phyloP scores from a whole-genome alignment of 305 asterid species.

The Ajuga reptans region DNA sequence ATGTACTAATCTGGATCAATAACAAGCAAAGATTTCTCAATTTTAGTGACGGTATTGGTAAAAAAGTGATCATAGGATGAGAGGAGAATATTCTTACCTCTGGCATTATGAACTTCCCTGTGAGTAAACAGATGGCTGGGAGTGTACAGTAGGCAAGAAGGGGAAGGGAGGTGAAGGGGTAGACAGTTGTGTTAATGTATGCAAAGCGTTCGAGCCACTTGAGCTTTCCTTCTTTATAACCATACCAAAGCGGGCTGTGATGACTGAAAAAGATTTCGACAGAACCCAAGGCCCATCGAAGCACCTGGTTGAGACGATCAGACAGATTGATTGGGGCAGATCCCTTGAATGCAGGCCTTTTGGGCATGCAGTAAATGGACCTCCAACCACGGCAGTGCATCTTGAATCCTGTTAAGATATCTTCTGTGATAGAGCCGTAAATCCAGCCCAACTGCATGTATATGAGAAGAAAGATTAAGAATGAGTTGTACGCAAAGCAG shows the following conservation, averaged over 20 bases:
- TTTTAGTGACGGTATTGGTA: neutral
- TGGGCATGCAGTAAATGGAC: slow-evolving; percentile 88
- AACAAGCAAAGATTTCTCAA: neutral
- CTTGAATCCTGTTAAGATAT: slow-evolving; percentile 89
- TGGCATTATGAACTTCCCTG: slow-evolving; percentile 91
- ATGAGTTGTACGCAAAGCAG: neutral
- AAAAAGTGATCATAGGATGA: neutral
- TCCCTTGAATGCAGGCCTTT: slow-evolving; percentile 78
- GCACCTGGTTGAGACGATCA: slow-evolving; percentile 93
- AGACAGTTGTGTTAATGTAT: slow-evolving; percentile 71
- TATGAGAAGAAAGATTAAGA: slow-evolving; percentile 16
- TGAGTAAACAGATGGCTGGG: slow-evolving; percentile 88
- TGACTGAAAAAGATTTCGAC: slow-evolving; percentile 91
- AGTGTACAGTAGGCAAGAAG: slow-evolving; percentile 88
- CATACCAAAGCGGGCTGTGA: slow-evolving; percentile 83
- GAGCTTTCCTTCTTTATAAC: slow-evolving; percentile 72
- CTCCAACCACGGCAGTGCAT: slow-evolving; percentile 99
- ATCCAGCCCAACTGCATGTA: slow-evolving; percentile 87
- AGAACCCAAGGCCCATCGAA: slow-evolving; percentile 93
- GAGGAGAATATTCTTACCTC: slow-evolving; percentile 42
- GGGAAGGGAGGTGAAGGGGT: slow-evolving; percentile 87
- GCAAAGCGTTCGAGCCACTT: slow-evolving; percentile 88
- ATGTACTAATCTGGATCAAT: slow-evolving; percentile 64
- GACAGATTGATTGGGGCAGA: slow-evolving; percentile 93
- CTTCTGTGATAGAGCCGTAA: slow-evolving; percentile 92